Base-by-base conservation (phyloP, 768 basidiomycete species). In the Rhizopogon sp. region DNA sequence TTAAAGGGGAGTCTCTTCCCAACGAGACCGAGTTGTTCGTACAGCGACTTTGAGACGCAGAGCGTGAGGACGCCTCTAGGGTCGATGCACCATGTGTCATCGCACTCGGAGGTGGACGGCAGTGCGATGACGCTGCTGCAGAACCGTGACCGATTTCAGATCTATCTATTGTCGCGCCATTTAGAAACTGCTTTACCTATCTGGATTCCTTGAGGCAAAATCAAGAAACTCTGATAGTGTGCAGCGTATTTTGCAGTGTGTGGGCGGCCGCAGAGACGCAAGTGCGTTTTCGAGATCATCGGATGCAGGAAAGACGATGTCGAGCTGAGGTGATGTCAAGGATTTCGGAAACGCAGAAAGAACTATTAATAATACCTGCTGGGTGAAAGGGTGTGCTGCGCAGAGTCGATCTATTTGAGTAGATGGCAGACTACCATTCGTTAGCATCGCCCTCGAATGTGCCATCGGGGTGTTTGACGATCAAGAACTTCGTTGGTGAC, bases 41-140 rank as follows among this genome's bases (percentile, higher is more conserved):
- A 88, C 0, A 81, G 80, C 16, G 72, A 70, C 64, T 82, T 83
- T 42, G 74, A 73, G 5, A 84, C 73, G 25, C 72, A 79, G 17
- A 88, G 64, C 0, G 83, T 83, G 56, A 90, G 66, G 43, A 82
- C 59, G 3, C 84, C 83, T 16, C 84, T 78, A 2, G 76, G 72
- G 61, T 89, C 87, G 53, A 88, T 72, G 61, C 84, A 87, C 88
- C 89, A 90, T 2, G 75, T 76, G 56, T 88, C 86, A 31, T 83
- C 79, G 5, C 64, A 59, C 25, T 64, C 62, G 25, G 67, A 59
- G 3, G 63, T 55, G 55, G 65, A 44, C 8, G 66, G 63, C 29
- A 80, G 55, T 39, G 75, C 69, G 31, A 74, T 67, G 41, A 80
- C 59, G 4, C 63, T 59, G 29, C 79, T 82, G 37, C 33, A 40